A percentile compares a stretch with the other conserved stretches of the same genome.
Conservation (phyloP, 768 basidiomycete species). For the Boletellus ananas region DNA sequence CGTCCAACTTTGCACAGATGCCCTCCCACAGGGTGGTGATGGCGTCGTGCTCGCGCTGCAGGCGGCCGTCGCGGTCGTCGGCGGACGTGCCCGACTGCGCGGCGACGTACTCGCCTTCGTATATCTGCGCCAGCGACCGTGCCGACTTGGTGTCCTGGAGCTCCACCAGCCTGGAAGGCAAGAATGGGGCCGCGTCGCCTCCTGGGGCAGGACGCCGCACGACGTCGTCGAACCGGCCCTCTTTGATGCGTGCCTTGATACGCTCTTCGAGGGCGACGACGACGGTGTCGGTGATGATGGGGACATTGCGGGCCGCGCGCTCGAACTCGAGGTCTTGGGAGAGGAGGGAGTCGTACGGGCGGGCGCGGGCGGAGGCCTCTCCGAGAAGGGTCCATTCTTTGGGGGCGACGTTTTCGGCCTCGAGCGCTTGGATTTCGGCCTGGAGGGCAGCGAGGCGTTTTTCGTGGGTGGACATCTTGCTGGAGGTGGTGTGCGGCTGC, state of each 20-base stretch:
- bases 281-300: slow-evolving; percentile 84
- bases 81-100: slow-evolving; percentile 48
- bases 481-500: neutral
- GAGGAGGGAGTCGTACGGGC: slow-evolving; percentile 88
- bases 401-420: slow-evolving; percentile 79
- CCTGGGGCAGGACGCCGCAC: slow-evolving; percentile 66
- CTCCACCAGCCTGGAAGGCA: slow-evolving; percentile 87
- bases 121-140: slow-evolving; percentile 91
- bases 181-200: slow-evolving; percentile 72
- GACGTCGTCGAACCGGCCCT: slow-evolving; percentile 88
- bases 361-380: slow-evolving; percentile 74
- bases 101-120: slow-evolving; percentile 87
- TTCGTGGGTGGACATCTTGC: slow-evolving; percentile 47
- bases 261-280: slow-evolving; percentile 81
- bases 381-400: slow-evolving; percentile 95
- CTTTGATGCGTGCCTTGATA: slow-evolving; percentile 86
- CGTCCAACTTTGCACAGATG: slow-evolving; percentile 86
- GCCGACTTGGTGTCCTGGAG: slow-evolving; percentile 84
- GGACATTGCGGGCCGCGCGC: slow-evolving; percentile 79
- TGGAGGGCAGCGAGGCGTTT: slow-evolving; percentile 69
- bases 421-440: slow-evolving; percentile 77
- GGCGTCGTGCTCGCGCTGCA: slow-evolving; percentile 85
- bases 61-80: slow-evolving; percentile 85
- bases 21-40: slow-evolving; percentile 80
- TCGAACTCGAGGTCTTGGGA: slow-evolving; percentile 97